These are phyloP conservation scores for Huntiella omanensis DNA, from an alignment of 2,329 filamentous ascomycete genomes.

Conservation along the genomic window DNA sequence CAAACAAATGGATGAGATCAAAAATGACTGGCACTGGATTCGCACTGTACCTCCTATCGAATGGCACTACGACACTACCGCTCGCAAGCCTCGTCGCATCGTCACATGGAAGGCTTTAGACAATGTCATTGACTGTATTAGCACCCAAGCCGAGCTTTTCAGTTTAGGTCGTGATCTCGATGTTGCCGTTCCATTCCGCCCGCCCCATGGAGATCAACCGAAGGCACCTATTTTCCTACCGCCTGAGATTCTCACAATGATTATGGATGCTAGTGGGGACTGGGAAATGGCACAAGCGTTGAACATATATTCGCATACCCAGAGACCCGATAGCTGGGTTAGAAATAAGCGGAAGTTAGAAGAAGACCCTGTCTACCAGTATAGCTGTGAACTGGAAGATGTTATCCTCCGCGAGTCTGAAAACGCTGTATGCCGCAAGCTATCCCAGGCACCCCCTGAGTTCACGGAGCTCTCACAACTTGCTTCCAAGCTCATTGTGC, in stretches of 20 bases:
- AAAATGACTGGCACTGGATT: conserved; percentile 74
- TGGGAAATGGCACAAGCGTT: conserved; percentile 79
- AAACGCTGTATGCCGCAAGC: conserved; percentile 51
- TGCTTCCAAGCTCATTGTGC: conserved; percentile 75
- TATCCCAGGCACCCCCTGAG: conserved; percentile 50
- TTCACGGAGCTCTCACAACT: conserved; percentile 57
- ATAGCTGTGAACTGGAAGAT: conserved; percentile 68
- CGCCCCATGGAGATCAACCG: conserved; percentile 19
- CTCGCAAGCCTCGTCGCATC: conserved; percentile 30
- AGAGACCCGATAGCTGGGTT: conserved; percentile 52
- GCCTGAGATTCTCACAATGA: conserved; percentile 74
- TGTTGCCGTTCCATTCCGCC: conserved; percentile 19
- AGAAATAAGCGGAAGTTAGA: conserved; percentile 17
- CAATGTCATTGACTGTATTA: conserved; percentile 54
- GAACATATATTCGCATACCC: conserved; percentile 60
- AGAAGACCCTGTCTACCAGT: conserved; percentile 22
- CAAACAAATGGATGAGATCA: conserved; percentile 69
- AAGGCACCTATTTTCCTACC: conserved; percentile 36
- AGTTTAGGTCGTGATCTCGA: conserved; percentile 55
- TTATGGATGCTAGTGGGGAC: conserved; percentile 67
- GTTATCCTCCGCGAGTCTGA: conserved; percentile 58
- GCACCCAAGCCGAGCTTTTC: conserved; percentile 59
- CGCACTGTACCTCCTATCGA: conserved; percentile 62
- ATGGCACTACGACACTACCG: conserved; percentile 50
- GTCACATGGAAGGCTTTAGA: conserved; percentile 47